These are phyloP conservation scores for Scytalidium sp. DNA, from an alignment of 2,329 filamentous ascomycete species.

Conservation along the genomic window DNA sequence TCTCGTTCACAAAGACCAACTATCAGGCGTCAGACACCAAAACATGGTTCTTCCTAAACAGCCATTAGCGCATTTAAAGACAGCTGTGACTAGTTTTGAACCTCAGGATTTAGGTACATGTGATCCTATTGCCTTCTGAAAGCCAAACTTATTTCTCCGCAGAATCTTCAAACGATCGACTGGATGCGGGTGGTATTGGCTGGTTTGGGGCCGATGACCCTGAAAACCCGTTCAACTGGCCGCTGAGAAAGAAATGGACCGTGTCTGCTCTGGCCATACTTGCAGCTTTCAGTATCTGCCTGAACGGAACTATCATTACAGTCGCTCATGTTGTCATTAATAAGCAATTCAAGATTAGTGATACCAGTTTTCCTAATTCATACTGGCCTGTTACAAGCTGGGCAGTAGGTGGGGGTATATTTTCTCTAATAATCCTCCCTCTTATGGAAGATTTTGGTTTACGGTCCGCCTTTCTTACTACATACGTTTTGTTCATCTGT, in stretches of 20 bases:
- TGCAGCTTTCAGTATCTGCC: constrained; percentile 28
- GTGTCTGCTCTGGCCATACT: constrained; percentile 24
- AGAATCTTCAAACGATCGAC: no score
- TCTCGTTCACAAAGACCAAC: no score
- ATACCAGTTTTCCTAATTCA: constrained; percentile 34
- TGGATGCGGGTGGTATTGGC: no score
- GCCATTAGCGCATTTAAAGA: no score
- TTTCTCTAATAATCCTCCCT: constrained; percentile 36
- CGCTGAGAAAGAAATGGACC: constrained; percentile 31
- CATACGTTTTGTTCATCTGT: constrained; percentile 23
- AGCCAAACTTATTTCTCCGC: no score
- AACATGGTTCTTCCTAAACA: no score
- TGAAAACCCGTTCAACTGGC: constrained; percentile 36
- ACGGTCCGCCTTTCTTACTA: constrained; percentile 20
- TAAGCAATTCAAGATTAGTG: constrained; percentile 34
- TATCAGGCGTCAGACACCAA: no score
- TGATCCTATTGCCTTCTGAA: no score
- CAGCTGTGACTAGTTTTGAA: no score
- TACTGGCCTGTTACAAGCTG: constrained; percentile 38
- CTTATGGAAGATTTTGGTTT: constrained; percentile 36
- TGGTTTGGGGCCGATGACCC: constrained; percentile 31
- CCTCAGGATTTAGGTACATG: no score
- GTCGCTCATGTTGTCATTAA: constrained; percentile 33
- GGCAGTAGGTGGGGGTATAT: constrained; percentile 38
- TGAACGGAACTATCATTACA: constrained; percentile 37